Evolutionary conservation across 495 filamentous ascomycete species (phyloP).

Genomic region (Neurospora sp.): DNA sequence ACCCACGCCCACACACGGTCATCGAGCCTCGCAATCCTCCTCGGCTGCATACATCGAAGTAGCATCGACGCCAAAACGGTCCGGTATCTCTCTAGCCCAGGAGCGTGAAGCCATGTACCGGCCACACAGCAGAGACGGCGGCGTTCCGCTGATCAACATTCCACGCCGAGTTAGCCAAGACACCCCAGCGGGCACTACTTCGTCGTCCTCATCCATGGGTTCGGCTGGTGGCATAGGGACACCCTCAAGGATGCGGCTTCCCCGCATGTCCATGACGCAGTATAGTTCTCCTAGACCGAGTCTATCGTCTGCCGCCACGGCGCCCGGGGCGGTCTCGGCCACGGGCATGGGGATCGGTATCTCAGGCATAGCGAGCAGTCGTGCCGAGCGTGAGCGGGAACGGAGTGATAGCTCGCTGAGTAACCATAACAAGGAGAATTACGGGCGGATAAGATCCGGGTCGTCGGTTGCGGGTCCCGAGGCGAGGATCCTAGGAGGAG

Average conservation of each 20-base stretch:
- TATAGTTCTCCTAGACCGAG: slow-evolving; percentile 20
- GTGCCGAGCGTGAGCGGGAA: background rate
- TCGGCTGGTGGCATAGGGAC: slow-evolving; percentile 1
- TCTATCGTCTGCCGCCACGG: slow-evolving; percentile 10
- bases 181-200: background rate
- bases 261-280: slow-evolving; percentile 24
- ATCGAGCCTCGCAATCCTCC: slow-evolving; percentile 25
- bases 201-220: slow-evolving; percentile 6
- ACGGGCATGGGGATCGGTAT: background rate
- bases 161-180: slow-evolving; percentile 33
- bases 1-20: slow-evolving; percentile 37
- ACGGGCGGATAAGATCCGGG: slow-evolving; percentile 9
- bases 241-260: slow-evolving; percentile 22
- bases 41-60: slow-evolving; percentile 33
- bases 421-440: slow-evolving; percentile 17
- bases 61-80: slow-evolving; percentile 33
- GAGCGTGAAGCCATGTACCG: slow-evolving; percentile 34
- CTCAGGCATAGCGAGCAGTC: background rate
- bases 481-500: background rate
- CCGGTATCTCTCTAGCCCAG: slow-evolving; percentile 24
- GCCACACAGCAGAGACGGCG: slow-evolving; percentile 36
- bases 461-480: slow-evolving; percentile 4
- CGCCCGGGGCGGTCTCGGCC: slow-evolving; percentile 3
- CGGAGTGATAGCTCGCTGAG: slow-evolving; percentile 16
- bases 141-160: slow-evolving; percentile 25